These are phyloP conservation scores for Tetrapisispora phaffii DNA, from an alignment of 805 yeast genomes.

Conservation along the genomic window DNA sequence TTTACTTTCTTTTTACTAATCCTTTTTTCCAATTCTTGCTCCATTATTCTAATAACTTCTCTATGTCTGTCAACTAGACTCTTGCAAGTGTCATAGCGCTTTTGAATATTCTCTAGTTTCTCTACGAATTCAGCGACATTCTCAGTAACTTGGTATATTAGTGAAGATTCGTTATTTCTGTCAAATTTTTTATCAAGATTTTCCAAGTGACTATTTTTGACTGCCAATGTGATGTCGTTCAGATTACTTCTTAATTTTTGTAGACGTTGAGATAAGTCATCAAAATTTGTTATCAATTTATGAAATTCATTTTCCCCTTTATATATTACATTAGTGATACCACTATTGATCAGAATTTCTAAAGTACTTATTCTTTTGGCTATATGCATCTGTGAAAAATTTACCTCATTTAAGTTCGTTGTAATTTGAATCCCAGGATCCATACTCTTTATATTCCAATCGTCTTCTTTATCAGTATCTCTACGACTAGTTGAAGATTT, in stretches of 20 bases:
- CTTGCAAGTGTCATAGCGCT: constrained; percentile 19
- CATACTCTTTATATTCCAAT: neutral
- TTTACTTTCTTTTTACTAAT: neutral
- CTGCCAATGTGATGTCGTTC: constrained; percentile 18
- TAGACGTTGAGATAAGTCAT: constrained; percentile 18
- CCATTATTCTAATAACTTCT: constrained; percentile 22
- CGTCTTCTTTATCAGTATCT: neutral
- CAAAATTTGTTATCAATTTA: constrained; percentile 22
- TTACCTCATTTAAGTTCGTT: constrained; percentile 10
- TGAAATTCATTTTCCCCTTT: constrained; percentile 23
- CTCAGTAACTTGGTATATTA: constrained; percentile 11
- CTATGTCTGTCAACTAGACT: constrained; percentile 16
- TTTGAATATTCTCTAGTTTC: constrained; percentile 23
- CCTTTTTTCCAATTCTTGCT: constrained; percentile 10
- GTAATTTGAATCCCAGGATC: neutral
- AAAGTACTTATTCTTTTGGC: constrained; percentile 13
- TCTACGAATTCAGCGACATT: constrained; percentile 12
- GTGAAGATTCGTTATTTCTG: constrained; percentile 20
- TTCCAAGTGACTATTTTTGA: constrained; percentile 24
- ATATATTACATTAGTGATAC: constrained; percentile 15
- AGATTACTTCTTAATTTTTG: constrained; percentile 22
- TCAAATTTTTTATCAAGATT: constrained; percentile 24
- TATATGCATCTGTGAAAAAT: constrained; percentile 19
- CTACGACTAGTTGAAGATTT: no score
- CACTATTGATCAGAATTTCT: constrained; percentile 18